Conservation (phyloP, 75 land plant genomes). For the Sequoia sempervirens region DNA sequence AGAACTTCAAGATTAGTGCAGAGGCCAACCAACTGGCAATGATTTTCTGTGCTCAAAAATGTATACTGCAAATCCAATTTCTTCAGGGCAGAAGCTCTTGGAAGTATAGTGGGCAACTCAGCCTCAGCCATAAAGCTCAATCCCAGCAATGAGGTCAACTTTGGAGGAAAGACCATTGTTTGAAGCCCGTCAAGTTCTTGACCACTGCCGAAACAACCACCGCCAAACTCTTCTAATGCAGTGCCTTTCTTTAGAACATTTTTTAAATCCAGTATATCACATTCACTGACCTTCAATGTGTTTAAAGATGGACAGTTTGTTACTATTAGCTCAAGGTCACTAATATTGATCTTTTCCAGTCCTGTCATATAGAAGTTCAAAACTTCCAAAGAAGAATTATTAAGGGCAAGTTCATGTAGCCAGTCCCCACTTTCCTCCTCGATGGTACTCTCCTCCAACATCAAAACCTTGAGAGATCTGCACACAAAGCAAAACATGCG, state of each 20-base stretch:
- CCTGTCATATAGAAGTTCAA: constrained; percentile 75
- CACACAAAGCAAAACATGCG: not conserved
- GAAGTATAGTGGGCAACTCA: constrained; percentile 62
- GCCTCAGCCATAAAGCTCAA: constrained; percentile 40
- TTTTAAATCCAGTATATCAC: constrained; percentile 42
- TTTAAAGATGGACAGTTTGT: constrained; percentile 62
- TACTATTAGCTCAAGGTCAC: constrained; percentile 64
- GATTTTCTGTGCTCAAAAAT: constrained; percentile 59
- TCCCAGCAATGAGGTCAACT: constrained; percentile 55
- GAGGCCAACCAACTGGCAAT: constrained; percentile 64
- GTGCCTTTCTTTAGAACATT: constrained; percentile 47
- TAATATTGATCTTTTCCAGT: constrained; percentile 25
- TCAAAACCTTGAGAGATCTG: constrained; percentile 65
- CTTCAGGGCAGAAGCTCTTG: constrained; percentile 45
- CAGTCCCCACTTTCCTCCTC: constrained; percentile 70
- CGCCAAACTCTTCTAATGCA: constrained; percentile 71
- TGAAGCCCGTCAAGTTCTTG: constrained; percentile 22
- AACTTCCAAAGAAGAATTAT: constrained; percentile 56
- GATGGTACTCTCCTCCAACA: constrained; percentile 76
- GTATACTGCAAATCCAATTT: constrained; percentile 79
- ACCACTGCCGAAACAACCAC: constrained; percentile 34
- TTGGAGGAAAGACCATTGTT: constrained; percentile 43
- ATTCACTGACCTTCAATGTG: constrained; percentile 71
- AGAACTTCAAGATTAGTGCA: constrained; percentile 86
- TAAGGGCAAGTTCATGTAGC: constrained; percentile 76